phyloP scores from a whole-genome alignment of 345 rosid genomes.

The Excoecaria agallocha region DNA sequence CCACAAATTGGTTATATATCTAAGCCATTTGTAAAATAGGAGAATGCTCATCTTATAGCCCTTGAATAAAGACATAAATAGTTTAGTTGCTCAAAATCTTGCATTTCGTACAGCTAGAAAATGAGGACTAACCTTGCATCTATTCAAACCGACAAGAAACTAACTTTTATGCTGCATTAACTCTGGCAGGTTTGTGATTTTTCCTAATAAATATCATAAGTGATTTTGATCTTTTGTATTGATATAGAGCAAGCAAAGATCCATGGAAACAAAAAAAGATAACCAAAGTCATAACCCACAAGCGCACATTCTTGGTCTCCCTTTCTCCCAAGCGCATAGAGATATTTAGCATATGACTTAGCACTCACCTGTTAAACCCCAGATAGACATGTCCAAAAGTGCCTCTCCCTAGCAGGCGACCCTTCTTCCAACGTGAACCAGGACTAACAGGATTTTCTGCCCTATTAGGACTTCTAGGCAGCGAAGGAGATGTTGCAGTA shows the following conservation, averaged over 20 bases:
- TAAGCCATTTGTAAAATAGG: background rate
- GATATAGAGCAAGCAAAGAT: background rate
- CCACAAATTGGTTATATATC: background rate
- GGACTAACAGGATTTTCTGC: slow-evolving; percentile 70
- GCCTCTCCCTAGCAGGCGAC: slow-evolving; percentile 74
- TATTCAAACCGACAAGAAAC: background rate
- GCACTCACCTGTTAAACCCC: slow-evolving; percentile 63
- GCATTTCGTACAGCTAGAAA: background rate
- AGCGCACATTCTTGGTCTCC: background rate
- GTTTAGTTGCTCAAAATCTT: background rate
- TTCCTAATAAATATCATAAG: background rate
- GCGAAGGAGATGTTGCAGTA: slow-evolving; percentile 87
- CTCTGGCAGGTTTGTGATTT: background rate
- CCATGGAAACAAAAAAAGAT: background rate
- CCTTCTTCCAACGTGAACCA: slow-evolving; percentile 70
- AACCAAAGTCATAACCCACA: background rate
- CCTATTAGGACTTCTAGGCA: slow-evolving; percentile 92
- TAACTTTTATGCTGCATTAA: background rate
- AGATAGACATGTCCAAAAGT: slow-evolving; percentile 77
- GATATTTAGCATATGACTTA: background rate
- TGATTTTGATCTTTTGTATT: background rate
- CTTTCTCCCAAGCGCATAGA: background rate
- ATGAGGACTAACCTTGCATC: background rate
- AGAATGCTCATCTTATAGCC: background rate
- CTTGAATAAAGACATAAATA: background rate